Evolutionary conservation across 176 grass and related monocot genomes (phyloP).

Genomic region (Chloris gayana): DNA sequence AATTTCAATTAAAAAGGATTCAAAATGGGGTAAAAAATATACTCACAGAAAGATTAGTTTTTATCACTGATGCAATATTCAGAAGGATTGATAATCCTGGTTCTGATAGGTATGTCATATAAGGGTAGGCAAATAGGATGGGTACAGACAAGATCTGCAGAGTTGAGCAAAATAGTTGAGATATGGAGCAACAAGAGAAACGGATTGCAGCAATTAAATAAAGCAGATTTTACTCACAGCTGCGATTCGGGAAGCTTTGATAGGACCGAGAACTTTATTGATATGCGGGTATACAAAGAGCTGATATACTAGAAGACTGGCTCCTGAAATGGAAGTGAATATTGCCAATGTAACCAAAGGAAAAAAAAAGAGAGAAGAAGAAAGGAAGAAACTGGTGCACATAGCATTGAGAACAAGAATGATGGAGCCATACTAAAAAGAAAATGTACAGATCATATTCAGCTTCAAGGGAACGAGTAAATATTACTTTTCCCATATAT

Average conservation of each 20-base stretch:
- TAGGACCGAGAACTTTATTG: conserved; percentile 55
- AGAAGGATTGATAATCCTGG: conserved; percentile 49
- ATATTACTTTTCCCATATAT: not conserved
- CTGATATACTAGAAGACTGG: conserved; percentile 69
- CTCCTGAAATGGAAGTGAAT: conserved; percentile 53
- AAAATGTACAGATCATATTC: not conserved
- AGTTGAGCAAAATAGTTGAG: not conserved
- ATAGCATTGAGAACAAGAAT: conserved; percentile 9
- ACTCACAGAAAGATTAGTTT: conserved; percentile 59
- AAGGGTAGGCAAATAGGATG: conserved; percentile 70
- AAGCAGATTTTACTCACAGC: conserved; percentile 51
- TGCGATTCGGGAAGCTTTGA: conserved; percentile 53
- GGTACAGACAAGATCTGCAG: conserved; percentile 61
- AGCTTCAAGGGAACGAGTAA: not conserved
- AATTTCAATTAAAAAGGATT: not conserved
- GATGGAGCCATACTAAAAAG: not conserved
- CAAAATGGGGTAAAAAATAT: not conserved
- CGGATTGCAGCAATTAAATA: conserved; percentile 6
- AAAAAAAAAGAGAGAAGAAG: not conserved
- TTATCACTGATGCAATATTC: conserved; percentile 57
- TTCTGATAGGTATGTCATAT: conserved; percentile 59
- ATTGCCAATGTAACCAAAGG: not conserved
- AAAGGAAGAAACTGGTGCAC: not conserved
- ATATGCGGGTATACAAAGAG: conserved; percentile 65
- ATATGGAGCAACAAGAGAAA: conserved; percentile 14